Percentiles rank a stretch among this genome's conserved stretches.
These are phyloP conservation scores for Cercospora canescens DNA, from an alignment of 2,329 filamentous ascomycete species.

Conservation along the genomic window DNA sequence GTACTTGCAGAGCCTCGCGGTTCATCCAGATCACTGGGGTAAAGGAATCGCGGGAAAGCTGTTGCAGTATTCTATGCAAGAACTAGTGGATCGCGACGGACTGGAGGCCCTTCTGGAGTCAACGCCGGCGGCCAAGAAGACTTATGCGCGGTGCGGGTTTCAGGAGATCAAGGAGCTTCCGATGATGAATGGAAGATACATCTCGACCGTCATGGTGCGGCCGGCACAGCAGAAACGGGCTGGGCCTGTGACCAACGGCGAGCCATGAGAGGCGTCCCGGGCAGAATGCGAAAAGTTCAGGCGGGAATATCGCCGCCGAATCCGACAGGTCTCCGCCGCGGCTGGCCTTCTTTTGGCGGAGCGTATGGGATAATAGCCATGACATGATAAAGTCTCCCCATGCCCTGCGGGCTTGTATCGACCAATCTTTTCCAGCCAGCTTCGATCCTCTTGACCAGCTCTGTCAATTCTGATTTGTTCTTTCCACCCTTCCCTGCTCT, in stretches of 20 bases:
- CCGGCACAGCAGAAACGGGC: neutral
- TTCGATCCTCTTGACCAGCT: slow-evolving; percentile 63
- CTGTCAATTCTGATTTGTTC: slow-evolving; percentile 43
- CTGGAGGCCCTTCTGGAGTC: slow-evolving; percentile 10
- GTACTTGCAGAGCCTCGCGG: slow-evolving; percentile 8
- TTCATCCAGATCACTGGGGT: slow-evolving; percentile 14
- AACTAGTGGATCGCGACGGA: slow-evolving; percentile 8
- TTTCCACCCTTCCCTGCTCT: slow-evolving; percentile 36
- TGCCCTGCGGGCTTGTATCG: slow-evolving; percentile 78
- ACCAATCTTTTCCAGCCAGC: slow-evolving; percentile 78
- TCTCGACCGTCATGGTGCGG: slow-evolving; percentile 6
- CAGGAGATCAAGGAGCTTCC: slow-evolving; percentile 3
- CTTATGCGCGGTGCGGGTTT: slow-evolving; percentile 9
- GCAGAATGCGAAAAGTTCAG: slow-evolving; percentile 6
- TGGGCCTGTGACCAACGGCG: neutral
- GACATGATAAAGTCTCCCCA: slow-evolving; percentile 94
- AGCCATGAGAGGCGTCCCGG: neutral
- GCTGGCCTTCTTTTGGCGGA: slow-evolving; percentile 59
- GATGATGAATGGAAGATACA: slow-evolving; percentile 7
- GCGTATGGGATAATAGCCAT: slow-evolving; percentile 76
- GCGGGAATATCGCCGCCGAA: slow-evolving; percentile 71
- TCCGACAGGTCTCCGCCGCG: slow-evolving; percentile 76
- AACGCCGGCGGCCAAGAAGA: neutral
- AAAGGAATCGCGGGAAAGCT: slow-evolving; percentile 8
- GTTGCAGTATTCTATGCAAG: slow-evolving; percentile 1